These are phyloP conservation scores for Themeda triandra DNA, from an alignment of 176 grass and related monocot species.

Conservation along the genomic window DNA sequence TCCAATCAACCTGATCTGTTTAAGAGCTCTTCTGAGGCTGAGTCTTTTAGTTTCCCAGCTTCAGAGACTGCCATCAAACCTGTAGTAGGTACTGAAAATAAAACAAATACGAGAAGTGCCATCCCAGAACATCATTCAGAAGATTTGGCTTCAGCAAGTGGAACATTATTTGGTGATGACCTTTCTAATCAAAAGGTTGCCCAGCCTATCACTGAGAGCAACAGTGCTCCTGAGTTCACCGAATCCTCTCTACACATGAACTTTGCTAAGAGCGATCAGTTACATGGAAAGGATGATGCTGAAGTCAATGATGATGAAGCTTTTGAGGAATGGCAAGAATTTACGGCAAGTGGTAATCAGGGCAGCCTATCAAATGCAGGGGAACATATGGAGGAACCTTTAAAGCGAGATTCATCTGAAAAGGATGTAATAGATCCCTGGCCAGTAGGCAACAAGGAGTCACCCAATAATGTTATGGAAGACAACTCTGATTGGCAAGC, in stretches of 20 bases:
- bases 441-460: slow-evolving; percentile 37
- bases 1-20: slow-evolving; percentile 55
- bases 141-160: slow-evolving; percentile 36
- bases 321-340: slow-evolving; percentile 67
- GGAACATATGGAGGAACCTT: slow-evolving; percentile 12
- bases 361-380: slow-evolving; percentile 21
- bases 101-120: slow-evolving; percentile 26
- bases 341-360: slow-evolving; percentile 32
- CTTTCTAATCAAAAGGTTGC: slow-evolving; percentile 38
- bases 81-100: slow-evolving; percentile 32
- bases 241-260: slow-evolving; percentile 17
- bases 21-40: slow-evolving; percentile 27
- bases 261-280: slow-evolving; percentile 22
- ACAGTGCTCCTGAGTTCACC: slow-evolving; percentile 25
- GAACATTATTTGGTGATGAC: slow-evolving; percentile 23
- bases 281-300: slow-evolving; percentile 20
- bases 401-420: slow-evolving; percentile 29
- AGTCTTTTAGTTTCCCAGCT: slow-evolving; percentile 28
- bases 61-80: slow-evolving; percentile 17
- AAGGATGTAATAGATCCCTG: slow-evolving; percentile 34
- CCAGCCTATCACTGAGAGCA: not conserved
- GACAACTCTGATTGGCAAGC: slow-evolving; percentile 53
- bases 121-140: slow-evolving; percentile 30
- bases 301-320: slow-evolving; percentile 31
- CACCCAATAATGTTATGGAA: slow-evolving; percentile 27